phyloP scores from a whole-genome alignment of 2,329 filamentous ascomycete genomes.

The Exophiala xenobiotica region DNA sequence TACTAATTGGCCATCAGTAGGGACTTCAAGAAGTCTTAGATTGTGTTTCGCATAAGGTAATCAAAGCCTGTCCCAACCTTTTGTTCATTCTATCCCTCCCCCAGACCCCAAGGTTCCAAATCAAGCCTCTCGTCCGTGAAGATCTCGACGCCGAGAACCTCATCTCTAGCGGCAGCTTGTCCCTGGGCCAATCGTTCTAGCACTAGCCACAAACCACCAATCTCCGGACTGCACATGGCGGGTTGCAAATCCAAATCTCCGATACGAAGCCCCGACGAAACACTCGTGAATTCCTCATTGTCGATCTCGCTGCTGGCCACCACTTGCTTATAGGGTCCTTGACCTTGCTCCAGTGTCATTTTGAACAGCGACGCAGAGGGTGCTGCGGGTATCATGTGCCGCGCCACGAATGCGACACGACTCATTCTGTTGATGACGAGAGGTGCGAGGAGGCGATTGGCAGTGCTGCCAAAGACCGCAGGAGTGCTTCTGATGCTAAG shows the following conservation, averaged over 20 bases:
- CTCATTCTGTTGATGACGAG: conserved; percentile 57
- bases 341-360: conserved; percentile 70
- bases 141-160: conserved; percentile 42
- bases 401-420: conserved; percentile 57
- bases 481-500: conserved; percentile 61
- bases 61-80: no score
- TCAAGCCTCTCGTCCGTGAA: conserved; percentile 46
- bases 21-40: no score
- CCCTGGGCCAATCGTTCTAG: conserved; percentile 65
- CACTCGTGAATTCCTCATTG: conserved; percentile 74
- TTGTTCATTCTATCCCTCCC: conserved; percentile 13
- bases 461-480: conserved; percentile 50
- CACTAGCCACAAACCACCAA: conserved; percentile 71
- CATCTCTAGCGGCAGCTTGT: conserved; percentile 36
- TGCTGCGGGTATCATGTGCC: conserved; percentile 37
- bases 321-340: conserved; percentile 65
- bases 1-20: no score
- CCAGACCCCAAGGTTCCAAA: conserved; percentile 34
- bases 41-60: no score
- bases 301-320: conserved; percentile 55
- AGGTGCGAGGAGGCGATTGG: conserved; percentile 55
- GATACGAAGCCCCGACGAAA: conserved; percentile 64
- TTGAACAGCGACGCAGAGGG: conserved; percentile 54
- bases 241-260: conserved; percentile 74
- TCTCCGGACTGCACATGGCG: conserved; percentile 44